Evolutionary conservation across 139 green algal species (phyloP).

Genomic region (Zygnema cylindricum): DNA sequence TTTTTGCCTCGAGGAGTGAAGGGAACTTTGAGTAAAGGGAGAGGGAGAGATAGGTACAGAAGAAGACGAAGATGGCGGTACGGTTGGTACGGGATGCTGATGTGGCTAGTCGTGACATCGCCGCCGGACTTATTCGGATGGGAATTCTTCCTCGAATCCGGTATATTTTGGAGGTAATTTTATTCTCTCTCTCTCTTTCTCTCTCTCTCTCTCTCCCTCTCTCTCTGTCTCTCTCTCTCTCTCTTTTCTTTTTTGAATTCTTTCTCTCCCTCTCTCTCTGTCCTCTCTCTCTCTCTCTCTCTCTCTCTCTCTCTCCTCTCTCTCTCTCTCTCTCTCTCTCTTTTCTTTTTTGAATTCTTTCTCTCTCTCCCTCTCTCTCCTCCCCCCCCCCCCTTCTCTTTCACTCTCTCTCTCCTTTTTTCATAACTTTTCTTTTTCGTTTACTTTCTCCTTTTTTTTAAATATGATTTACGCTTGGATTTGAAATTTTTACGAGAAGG

Average conservation of each 20-base stretch:
- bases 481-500: too few species aligned
- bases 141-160: conserved; percentile 47
- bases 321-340: background rate
- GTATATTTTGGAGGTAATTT: conserved; percentile 40
- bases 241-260: background rate
- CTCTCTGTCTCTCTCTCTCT: conserved; percentile 12
- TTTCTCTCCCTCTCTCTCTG: background rate
- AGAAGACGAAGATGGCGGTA: background rate
- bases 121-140: conserved; percentile 44
- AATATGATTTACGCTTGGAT: too few species aligned
- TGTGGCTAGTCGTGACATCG: conserved; percentile 31
- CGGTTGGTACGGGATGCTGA: conserved; percentile 29
- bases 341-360: too few species aligned
- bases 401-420: background rate
- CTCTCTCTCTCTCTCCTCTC: background rate
- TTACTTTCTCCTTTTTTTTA: too few species aligned
- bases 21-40: too few species aligned
- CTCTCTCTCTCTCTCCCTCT: conserved; percentile 15
- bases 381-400: background rate
- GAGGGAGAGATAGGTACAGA: background rate
- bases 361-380: background rate
- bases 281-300: conserved; percentile 14
- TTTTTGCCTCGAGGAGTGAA: background rate
- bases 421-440: too few species aligned
- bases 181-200: conserved; percentile 7